phyloP scores from a whole-genome alignment of 225 moss, liverwort and hornwort genomes.

The Pseudisothecium myosuroides region DNA sequence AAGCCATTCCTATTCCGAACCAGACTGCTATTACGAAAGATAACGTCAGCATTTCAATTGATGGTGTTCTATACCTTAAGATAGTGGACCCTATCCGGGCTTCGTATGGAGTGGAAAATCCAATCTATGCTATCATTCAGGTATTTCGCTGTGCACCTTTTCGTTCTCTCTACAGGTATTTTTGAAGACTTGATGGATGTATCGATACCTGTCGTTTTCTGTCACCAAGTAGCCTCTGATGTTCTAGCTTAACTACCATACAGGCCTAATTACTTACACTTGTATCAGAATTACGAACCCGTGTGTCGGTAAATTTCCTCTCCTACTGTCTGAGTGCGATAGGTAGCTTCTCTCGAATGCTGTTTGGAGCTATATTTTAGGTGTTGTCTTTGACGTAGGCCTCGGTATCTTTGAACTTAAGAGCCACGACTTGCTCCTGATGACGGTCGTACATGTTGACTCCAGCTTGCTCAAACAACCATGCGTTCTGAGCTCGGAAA shows the following conservation, averaged over 20 bases:
- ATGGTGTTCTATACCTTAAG: conserved; percentile 93
- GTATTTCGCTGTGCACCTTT: background rate
- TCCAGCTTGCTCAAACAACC: conserved; percentile 86
- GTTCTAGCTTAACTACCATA: background rate
- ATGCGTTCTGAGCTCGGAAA: conserved; percentile 99
- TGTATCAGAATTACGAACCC: background rate
- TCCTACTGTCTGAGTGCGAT: background rate
- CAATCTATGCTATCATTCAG: conserved; percentile 94
- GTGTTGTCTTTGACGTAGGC: background rate
- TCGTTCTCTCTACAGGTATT: background rate
- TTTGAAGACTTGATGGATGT: background rate
- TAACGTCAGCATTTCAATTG: conserved; percentile 97
- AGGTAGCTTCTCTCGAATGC: background rate
- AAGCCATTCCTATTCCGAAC: conserved; percentile 93
- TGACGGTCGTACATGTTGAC: background rate
- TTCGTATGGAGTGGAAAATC: conserved; percentile 97
- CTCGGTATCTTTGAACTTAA: background rate
- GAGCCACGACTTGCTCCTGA: background rate
- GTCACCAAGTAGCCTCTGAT: background rate
- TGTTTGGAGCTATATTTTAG: background rate
- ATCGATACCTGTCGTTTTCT: background rate
- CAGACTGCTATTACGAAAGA: conserved; percentile 99
- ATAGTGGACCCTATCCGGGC: conserved; percentile 95
- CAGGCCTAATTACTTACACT: background rate
- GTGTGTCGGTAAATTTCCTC: background rate